Evolutionary conservation across 805 yeast species (phyloP).

Genomic region (Kuraishia hungarica): DNA sequence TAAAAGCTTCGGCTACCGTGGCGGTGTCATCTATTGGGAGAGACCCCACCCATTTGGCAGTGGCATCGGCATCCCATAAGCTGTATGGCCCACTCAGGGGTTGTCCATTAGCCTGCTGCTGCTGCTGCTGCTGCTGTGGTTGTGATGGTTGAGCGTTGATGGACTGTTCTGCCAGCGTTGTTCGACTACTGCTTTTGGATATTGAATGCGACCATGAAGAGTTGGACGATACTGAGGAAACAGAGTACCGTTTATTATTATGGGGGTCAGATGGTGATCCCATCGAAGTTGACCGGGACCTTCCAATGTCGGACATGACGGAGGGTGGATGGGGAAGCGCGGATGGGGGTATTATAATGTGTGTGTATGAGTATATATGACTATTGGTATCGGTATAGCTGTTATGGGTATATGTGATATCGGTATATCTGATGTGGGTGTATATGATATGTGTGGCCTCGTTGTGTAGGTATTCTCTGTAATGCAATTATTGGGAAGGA

Average conservation of each 20-base stretch:
- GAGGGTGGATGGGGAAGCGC: background rate
- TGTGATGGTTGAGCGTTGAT: too few relatives aligned
- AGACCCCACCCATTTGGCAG: background rate
- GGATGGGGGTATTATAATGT: background rate
- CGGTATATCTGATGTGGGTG: too few relatives aligned
- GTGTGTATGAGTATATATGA: too few relatives aligned
- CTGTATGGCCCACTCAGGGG: too few relatives aligned
- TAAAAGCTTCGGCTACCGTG: constrained; percentile 21
- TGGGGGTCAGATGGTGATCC: background rate
- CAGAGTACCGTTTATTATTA: background rate
- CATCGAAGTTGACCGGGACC: background rate
- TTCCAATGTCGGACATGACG: background rate
- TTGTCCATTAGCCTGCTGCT: too few relatives aligned
- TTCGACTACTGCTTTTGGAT: background rate
- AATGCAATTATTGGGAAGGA: too few relatives aligned
- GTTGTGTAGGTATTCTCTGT: too few relatives aligned
- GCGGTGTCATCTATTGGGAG: background rate
- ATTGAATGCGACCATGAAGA: background rate
- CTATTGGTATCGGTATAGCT: too few relatives aligned
- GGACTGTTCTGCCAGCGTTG: background rate
- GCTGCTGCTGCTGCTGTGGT: too few relatives aligned
- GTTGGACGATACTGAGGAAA: background rate
- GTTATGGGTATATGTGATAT: too few relatives aligned
- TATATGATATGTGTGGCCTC: too few relatives aligned
- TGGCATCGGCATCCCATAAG: background rate